These are phyloP conservation scores for Spizellomyces punctatus DNA, from an alignment of 192 early-diverging fungal genomes.

Conservation along the genomic window DNA sequence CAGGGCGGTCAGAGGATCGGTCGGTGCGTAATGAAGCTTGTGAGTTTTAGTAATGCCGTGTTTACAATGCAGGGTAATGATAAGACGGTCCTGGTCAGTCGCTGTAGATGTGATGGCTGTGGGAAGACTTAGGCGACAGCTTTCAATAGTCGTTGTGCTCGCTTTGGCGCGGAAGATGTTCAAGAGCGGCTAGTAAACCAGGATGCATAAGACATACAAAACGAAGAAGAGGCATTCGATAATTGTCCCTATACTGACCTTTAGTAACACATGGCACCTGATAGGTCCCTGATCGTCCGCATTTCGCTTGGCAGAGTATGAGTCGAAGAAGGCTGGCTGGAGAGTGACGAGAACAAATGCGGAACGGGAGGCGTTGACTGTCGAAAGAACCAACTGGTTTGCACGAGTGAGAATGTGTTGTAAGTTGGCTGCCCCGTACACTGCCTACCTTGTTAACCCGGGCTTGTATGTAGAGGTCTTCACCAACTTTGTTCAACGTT, in stretches of 20 bases:
- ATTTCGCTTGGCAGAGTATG: slow-evolving; percentile 46
- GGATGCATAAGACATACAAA: not conserved
- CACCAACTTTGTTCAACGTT: slow-evolving; percentile 63
- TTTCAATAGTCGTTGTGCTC: slow-evolving; percentile 38
- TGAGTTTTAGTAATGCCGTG: slow-evolving; percentile 45
- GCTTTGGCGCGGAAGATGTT: slow-evolving; percentile 39
- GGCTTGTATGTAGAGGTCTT: slow-evolving; percentile 64
- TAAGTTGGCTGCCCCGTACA: not conserved
- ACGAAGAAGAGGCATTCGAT: not conserved
- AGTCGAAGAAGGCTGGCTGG: slow-evolving; percentile 66
- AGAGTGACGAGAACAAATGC: slow-evolving; percentile 64
- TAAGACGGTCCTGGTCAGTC: slow-evolving; percentile 35
- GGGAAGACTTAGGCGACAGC: slow-evolving; percentile 29
- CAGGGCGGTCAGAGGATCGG: slow-evolving; percentile 34
- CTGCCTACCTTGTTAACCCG: slow-evolving; percentile 40
- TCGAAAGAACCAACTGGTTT: slow-evolving; percentile 47
- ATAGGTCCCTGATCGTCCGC: slow-evolving; percentile 30
- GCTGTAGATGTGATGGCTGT: not conserved
- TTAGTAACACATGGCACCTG: slow-evolving; percentile 38
- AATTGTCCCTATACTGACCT: slow-evolving; percentile 14
- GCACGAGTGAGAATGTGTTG: not conserved
- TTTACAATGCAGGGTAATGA: slow-evolving; percentile 43
- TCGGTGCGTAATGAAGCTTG: slow-evolving; percentile 41
- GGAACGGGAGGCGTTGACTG: slow-evolving; percentile 69
- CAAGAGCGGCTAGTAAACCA: slow-evolving; percentile 27